Conservation (phyloP, 2,329 filamentous ascomycete genomes). For the Penicillium brasilianum region DNA sequence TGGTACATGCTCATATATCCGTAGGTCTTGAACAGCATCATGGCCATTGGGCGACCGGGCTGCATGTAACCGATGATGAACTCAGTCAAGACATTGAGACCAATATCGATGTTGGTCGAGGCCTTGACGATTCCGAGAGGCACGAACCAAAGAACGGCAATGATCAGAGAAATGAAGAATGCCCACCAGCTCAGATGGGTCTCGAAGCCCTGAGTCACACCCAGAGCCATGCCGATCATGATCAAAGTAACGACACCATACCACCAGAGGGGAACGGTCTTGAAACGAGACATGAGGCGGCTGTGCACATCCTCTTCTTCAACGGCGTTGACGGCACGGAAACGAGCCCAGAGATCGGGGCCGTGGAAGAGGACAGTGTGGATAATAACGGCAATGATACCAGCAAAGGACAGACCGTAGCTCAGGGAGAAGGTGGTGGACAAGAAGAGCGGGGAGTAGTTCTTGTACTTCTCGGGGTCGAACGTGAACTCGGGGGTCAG, state of each 20-base stretch:
- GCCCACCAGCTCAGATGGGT: constrained; percentile 76
- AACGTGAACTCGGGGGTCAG: constrained; percentile 66
- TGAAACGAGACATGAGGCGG: constrained; percentile 63
- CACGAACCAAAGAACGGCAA: constrained; percentile 67
- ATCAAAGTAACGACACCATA: constrained; percentile 54
- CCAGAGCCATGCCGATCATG: constrained; percentile 58
- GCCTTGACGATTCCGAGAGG: constrained; percentile 69
- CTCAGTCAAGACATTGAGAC: constrained; percentile 74
- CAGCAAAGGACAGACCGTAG: constrained; percentile 74
- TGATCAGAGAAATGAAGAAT: constrained; percentile 68
- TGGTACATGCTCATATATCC: constrained; percentile 72
- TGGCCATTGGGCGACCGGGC: constrained; percentile 70
- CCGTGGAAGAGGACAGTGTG: constrained; percentile 71
- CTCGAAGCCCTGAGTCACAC: constrained; percentile 58
- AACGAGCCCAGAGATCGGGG: constrained; percentile 68
- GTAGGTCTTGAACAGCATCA: constrained; percentile 81
- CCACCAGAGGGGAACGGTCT: constrained; percentile 63
- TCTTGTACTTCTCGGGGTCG: constrained; percentile 66
- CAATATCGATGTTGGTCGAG: constrained; percentile 69
- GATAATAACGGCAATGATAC: constrained; percentile 71
- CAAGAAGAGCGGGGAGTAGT: constrained; percentile 66
- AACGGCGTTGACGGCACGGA: constrained; percentile 58
- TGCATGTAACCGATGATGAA: constrained; percentile 76
- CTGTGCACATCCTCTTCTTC: constrained; percentile 61
- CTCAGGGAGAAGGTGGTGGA: constrained; percentile 73